These are phyloP conservation scores for Alectoria sarmentosa DNA, from an alignment of 495 filamentous ascomycete genomes.

Conservation along the genomic window DNA sequence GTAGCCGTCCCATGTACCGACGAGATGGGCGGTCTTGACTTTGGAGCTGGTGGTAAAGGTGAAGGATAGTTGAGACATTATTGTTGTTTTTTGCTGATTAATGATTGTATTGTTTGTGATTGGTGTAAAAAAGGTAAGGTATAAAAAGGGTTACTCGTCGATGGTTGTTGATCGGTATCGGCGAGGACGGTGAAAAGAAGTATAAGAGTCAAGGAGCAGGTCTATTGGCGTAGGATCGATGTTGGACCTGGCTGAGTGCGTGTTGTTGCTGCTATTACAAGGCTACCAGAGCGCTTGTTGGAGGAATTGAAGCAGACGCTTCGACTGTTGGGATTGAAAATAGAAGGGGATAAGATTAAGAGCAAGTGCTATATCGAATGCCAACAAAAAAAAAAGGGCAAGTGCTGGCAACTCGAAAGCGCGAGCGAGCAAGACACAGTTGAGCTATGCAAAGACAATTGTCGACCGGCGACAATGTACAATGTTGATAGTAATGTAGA, in stretches of 20 bases:
- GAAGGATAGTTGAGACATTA: conserved; percentile 79
- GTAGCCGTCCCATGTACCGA: conserved; percentile 99
- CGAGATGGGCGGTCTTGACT: conserved; percentile 95
- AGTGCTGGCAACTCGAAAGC: conserved; percentile 22
- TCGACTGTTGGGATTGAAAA: conserved; percentile 21
- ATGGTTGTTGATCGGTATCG: conserved; percentile 24
- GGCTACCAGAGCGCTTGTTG: conserved; percentile 29
- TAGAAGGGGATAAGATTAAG: conserved; percentile 18
- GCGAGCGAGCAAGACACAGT: conserved; percentile 55
- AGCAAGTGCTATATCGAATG: conserved; percentile 21
- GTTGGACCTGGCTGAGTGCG: conserved; percentile 1
- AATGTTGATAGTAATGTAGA: conserved; percentile 33
- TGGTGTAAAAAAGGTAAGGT: conserved; percentile 5
- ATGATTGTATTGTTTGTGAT: conserved; percentile 26
- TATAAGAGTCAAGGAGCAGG: conserved; percentile 15
- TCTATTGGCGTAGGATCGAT: conserved; percentile 7
- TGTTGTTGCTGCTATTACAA: conserved; percentile 18
- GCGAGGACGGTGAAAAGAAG: conserved; percentile 20
- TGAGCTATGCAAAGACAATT: conserved; percentile 38
- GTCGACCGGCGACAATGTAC: conserved; percentile 47
- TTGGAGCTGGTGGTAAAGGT: conserved; percentile 90
- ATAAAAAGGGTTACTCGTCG: conserved; percentile 5
- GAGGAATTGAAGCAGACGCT: conserved; percentile 11
- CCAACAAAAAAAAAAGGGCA: background rate
- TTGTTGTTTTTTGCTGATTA: conserved; percentile 57